Base-by-base conservation (phyloP, 2,329 filamentous ascomycete species). In the Microsporum ferrugineum region DNA sequence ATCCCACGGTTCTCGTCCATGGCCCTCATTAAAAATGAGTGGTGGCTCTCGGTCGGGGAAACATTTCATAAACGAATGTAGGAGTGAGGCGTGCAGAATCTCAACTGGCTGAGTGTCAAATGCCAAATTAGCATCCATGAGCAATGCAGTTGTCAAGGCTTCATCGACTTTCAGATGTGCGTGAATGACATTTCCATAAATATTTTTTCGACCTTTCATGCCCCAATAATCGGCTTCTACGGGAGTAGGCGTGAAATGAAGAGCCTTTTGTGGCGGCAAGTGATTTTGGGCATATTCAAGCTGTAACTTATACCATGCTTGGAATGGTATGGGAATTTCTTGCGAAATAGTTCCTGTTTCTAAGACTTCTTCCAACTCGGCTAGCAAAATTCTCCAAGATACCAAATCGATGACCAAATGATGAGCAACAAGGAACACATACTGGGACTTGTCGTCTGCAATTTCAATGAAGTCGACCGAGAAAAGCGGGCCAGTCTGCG, bases 11-110 rank as follows among this genome's bases (percentile, higher is more conserved):
- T 79, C 77, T n/a, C 78, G 74, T 3, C 78, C 78, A 60, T 80
- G 78, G 0, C 77, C 76, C 68, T 80, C 78, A 51, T 78, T 79
- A 65, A 77, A 79, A 14, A 80, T 71, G 0, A 75, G 75, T 60
- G 77, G 73, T 0, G 74, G 64, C 0, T 68, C 36, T 23, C 78
- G 70, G 53, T 78, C 74, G 0, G 67, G 65, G 62, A 80, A 80
- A 0, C 72, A 71, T 17, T 71, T 69, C 2, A 71, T 72, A 66
- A 80, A 80, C 0, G 78, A 76, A 58, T 79, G 62, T 63, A 77
- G 55, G 72, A 73, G 61, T 31, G 74, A 64, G 68, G 75, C 62
- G 2, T 75, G 65, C 38, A 76, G 67, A 5, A 76, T 58, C 43
- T 76, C 73, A 17, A 75, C 68, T 0, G 72, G 69, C 57, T 75